Conservation (phyloP, 768 basidiomycete genomes). For the Leucocoprinus leucothites region DNA sequence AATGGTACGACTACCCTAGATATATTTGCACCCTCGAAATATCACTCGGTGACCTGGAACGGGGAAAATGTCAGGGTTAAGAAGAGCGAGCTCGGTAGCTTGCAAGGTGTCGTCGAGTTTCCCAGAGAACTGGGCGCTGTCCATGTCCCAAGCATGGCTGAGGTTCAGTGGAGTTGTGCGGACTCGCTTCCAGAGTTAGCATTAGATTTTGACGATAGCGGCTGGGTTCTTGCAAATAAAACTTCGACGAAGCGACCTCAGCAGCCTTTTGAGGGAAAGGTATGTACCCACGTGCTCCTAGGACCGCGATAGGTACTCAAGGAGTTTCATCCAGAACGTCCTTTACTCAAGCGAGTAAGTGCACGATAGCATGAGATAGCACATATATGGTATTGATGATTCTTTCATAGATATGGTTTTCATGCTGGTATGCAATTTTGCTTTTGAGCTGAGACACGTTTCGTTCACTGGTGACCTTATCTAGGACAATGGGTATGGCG, state of each 20-base stretch:
- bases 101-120: slow-evolving; percentile 15
- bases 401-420: neutral
- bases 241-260: slow-evolving; percentile 55
- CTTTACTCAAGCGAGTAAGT: slow-evolving; percentile 10
- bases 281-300: slow-evolving; percentile 24
- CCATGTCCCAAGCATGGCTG: slow-evolving; percentile 35
- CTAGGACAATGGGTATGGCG: slow-evolving; percentile 42
- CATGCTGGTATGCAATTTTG: slow-evolving; percentile 4
- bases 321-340: neutral
- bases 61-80: slow-evolving; percentile 36
- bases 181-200: slow-evolving; percentile 62
- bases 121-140: slow-evolving; percentile 27
- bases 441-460: neutral
- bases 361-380: neutral
- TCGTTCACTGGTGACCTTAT: neutral
- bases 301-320: too few relatives aligned
- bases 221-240: slow-evolving; percentile 58
- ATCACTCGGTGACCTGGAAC: slow-evolving; percentile 57
- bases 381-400: too few relatives aligned
- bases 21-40: slow-evolving; percentile 46
- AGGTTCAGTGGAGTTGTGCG: slow-evolving; percentile 51
- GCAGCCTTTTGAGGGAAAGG: slow-evolving; percentile 56
- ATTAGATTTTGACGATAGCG: slow-evolving; percentile 48
- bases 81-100: slow-evolving; percentile 24
- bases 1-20: slow-evolving; percentile 48